Conservation (phyloP, 2,329 filamentous ascomycete genomes). For the Ceratocystis ficicola region DNA sequence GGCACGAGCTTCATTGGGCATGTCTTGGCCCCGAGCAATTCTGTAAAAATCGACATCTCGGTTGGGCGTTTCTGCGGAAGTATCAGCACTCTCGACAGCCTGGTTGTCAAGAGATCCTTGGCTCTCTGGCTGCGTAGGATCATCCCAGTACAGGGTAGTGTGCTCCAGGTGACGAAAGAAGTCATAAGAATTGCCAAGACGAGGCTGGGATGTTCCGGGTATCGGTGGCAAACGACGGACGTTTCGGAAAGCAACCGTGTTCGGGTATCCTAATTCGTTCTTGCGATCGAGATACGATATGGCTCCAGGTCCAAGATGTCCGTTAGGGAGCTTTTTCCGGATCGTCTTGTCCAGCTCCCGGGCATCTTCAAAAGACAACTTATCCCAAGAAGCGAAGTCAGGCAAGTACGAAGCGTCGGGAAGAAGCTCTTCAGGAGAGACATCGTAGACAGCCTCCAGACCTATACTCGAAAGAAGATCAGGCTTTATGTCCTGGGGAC, state of each 20-base stretch:
- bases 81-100: conserved; percentile 5
- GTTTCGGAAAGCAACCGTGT: conserved; percentile 48
- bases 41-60: conserved; percentile 31
- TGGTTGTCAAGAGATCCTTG: conserved; percentile 10
- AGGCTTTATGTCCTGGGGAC: conserved; percentile 38
- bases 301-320: conserved; percentile 44
- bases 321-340: conserved; percentile 39
- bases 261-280: conserved; percentile 44
- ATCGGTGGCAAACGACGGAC: conserved; percentile 46
- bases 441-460: conserved; percentile 42
- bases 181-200: conserved; percentile 52
- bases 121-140: conserved; percentile 34
- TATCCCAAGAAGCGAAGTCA: conserved; percentile 42
- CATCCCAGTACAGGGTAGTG: conserved; percentile 50
- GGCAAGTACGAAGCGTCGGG: conserved; percentile 44
- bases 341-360: conserved; percentile 38
- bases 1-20: conserved; percentile 47
- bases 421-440: conserved; percentile 38
- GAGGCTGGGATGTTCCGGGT: conserved; percentile 41
- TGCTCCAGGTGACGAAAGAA: conserved; percentile 52
- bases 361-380: conserved; percentile 38
- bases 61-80: not conserved
- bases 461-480: conserved; percentile 46
- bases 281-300: conserved; percentile 47
- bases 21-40: conserved; percentile 40